These are phyloP conservation scores for Myxozyma geophila DNA, from an alignment of 805 yeast species.

Conservation along the genomic window DNA sequence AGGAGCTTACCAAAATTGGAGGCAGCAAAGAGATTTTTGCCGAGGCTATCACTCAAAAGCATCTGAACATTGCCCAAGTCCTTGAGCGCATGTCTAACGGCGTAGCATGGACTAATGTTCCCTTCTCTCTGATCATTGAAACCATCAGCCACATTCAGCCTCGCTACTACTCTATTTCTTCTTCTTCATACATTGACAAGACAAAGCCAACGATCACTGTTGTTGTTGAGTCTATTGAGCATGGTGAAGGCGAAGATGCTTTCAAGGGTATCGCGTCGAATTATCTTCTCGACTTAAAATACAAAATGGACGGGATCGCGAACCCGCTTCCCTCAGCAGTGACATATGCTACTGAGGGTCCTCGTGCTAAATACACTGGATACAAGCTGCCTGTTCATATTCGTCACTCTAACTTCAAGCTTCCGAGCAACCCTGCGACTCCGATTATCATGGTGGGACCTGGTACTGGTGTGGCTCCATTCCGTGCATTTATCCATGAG, in stretches of 20 bases:
- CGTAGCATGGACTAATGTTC: constrained; percentile 71
- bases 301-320: constrained; percentile 56
- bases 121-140: constrained; percentile 84
- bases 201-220: constrained; percentile 82
- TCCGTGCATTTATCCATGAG: constrained; percentile 93
- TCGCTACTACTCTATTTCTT: constrained; percentile 94
- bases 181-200: constrained; percentile 80
- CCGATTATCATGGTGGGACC: constrained; percentile 96
- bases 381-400: constrained; percentile 83
- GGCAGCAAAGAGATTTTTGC: constrained; percentile 73
- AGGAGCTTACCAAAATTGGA: constrained; percentile 57
- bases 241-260: constrained; percentile 45
- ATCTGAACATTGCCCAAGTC: constrained; percentile 76
- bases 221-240: constrained; percentile 69
- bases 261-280: constrained; percentile 91
- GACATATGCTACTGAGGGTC: constrained; percentile 80
- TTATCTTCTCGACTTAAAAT: constrained; percentile 72
- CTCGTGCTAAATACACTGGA: constrained; percentile 59
- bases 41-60: constrained; percentile 60
- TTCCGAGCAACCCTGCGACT: constrained; percentile 80
- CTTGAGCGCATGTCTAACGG: constrained; percentile 66
- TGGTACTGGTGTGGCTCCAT: constrained; percentile 98
- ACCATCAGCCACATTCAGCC: constrained; percentile 82
- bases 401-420: constrained; percentile 91
- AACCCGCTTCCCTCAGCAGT: constrained; percentile 49